Evolutionary conservation across 1,284 basidiomycete genomes (phyloP).

Genomic region (Tremellales sp.): DNA sequence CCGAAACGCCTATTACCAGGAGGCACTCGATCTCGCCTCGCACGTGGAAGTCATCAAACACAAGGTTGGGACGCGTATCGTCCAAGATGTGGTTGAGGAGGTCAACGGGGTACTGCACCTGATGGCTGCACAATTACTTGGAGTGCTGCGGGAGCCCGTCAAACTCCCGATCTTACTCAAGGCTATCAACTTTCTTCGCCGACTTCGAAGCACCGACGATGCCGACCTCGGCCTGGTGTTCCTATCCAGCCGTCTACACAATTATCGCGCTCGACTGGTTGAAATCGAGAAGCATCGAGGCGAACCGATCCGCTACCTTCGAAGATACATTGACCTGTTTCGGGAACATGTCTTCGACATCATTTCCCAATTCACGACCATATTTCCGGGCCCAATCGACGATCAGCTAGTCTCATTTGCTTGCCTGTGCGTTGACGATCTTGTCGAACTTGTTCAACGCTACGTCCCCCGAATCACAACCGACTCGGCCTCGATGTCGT

Average conservation of each 20-base stretch:
- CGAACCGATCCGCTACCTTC: constrained; percentile 71
- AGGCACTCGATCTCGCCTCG: constrained; percentile 74
- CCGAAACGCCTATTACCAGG: constrained; percentile 81
- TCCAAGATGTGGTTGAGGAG: constrained; percentile 62
- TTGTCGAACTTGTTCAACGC: constrained; percentile 50
- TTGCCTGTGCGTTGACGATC: constrained; percentile 54
- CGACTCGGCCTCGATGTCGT: constrained; percentile 66
- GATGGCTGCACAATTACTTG: constrained; percentile 62
- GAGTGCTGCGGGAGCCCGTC: constrained; percentile 72
- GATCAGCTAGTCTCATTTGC: constrained; percentile 44
- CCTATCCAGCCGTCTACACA: constrained; percentile 59
- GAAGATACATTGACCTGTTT: constrained; percentile 85
- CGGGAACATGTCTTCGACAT: constrained; percentile 88
- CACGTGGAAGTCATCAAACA: constrained; percentile 57
- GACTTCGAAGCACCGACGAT: constrained; percentile 64
- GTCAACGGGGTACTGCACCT: constrained; percentile 60
- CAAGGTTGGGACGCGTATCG: constrained; percentile 49
- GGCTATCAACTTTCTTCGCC: constrained; percentile 74
- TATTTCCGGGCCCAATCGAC: constrained; percentile 65
- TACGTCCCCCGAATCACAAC: constrained; percentile 52
- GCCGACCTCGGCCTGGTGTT: constrained; percentile 65
- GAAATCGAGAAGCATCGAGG: constrained; percentile 51
- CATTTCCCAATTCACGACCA: constrained; percentile 79
- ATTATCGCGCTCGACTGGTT: constrained; percentile 52
- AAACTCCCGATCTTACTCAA: constrained; percentile 88